These are phyloP conservation scores for Penicillium malachiteum DNA, from an alignment of 495 filamentous ascomycete genomes.

Conservation along the genomic window DNA sequence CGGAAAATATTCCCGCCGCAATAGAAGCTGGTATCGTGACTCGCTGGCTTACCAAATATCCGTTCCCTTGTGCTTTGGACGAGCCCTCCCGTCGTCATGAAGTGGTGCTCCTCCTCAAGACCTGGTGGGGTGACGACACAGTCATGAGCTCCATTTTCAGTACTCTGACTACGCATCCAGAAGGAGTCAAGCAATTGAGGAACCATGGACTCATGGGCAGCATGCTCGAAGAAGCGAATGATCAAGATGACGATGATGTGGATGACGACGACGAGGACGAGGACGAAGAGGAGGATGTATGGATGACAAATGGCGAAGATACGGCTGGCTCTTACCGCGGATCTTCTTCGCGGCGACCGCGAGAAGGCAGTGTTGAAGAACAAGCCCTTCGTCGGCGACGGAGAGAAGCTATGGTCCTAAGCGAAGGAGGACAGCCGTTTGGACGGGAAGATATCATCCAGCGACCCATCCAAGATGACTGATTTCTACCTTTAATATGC, in stretches of 20 bases:
- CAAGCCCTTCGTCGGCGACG: slow-evolving; percentile 49
- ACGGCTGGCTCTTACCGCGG: slow-evolving; percentile 34
- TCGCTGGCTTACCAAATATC: slow-evolving; percentile 50
- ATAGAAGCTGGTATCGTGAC: slow-evolving; percentile 46
- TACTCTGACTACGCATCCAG: slow-evolving; percentile 30
- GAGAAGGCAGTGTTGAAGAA: slow-evolving; percentile 48
- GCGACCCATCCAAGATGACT: slow-evolving; percentile 27
- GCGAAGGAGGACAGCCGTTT: slow-evolving; percentile 49
- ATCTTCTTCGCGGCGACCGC: slow-evolving; percentile 34
- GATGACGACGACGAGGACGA: slow-evolving; percentile 49
- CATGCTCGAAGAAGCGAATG: slow-evolving; percentile 43
- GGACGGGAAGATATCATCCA: slow-evolving; percentile 53
- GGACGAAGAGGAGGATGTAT: slow-evolving; percentile 47
- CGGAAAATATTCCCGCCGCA: slow-evolving; percentile 37
- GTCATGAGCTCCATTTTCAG: slow-evolving; percentile 46
- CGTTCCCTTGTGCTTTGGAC: slow-evolving; percentile 43
- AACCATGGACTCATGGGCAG: slow-evolving; percentile 46
- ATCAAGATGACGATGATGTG: slow-evolving; percentile 51
- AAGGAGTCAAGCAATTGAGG: slow-evolving; percentile 42
- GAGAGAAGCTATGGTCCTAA: slow-evolving; percentile 56
- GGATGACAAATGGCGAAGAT: slow-evolving; percentile 51
- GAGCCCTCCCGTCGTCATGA: slow-evolving; percentile 41
- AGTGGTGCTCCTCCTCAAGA: slow-evolving; percentile 46
- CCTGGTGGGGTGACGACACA: slow-evolving; percentile 45
- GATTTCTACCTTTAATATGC: neutral